phyloP scores from a whole-genome alignment of 257 asterid genomes.

The Plantago major region DNA sequence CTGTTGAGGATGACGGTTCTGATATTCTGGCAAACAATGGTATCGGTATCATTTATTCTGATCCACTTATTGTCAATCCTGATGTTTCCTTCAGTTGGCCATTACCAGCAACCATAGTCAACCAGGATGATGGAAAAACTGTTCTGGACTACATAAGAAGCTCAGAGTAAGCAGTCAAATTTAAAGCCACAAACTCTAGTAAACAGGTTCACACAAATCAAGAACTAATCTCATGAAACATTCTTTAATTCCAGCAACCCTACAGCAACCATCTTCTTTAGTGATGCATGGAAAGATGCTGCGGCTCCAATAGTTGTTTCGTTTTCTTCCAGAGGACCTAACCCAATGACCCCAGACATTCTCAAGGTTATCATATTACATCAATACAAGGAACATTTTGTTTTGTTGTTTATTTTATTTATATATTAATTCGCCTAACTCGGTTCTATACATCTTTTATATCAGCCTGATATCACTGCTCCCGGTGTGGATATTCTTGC shows the following conservation, averaged over 20 bases:
- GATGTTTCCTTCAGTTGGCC: conserved; percentile 45
- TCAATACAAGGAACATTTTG: neutral
- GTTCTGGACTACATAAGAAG: conserved; percentile 38
- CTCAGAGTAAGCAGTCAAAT: conserved; percentile 25
- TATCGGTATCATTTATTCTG: conserved; percentile 35
- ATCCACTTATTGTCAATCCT: conserved; percentile 22
- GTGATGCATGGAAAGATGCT: conserved; percentile 35
- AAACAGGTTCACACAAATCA: neutral
- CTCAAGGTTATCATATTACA: conserved; percentile 33
- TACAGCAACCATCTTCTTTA: conserved; percentile 37
- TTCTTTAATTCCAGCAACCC: conserved; percentile 27
- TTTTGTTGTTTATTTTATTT: neutral
- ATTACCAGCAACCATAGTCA: conserved; percentile 36
- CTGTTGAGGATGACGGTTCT: conserved; percentile 31
- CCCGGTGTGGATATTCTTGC: conserved; percentile 59
- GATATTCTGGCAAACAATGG: conserved; percentile 33
- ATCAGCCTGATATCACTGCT: conserved; percentile 48
- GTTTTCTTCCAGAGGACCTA: conserved; percentile 57
- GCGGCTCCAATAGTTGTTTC: conserved; percentile 46
- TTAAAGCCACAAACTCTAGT: neutral
- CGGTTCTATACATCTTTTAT: neutral
- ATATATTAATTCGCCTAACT: neutral
- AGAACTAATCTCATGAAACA: neutral
- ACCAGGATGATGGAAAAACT: conserved; percentile 30
- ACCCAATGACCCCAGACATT: conserved; percentile 41